Base-by-base conservation (phyloP, 305 asterid genomes). In the Striga hermonthica region DNA sequence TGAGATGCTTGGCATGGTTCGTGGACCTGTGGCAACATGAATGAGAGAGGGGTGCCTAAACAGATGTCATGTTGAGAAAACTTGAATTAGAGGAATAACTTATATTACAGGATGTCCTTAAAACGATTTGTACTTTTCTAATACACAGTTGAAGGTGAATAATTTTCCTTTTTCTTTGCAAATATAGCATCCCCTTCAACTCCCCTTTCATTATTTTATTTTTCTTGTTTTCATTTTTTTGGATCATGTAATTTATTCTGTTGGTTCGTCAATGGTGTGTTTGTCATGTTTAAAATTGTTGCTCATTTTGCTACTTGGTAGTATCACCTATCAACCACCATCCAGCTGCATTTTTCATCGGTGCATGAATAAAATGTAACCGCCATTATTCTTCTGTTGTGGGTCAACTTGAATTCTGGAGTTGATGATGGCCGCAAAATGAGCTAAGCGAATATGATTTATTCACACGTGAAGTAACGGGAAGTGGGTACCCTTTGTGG, bases 41-140 rank as follows among this genome's bases (percentile, higher is more conserved):
- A 9, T 22, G 31, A 22, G 31, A 22, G 22, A 4, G 13, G 13
- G 12, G 9, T 39, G 35, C 8, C 9, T 22, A 5, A 15, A 40
- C 7, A 49, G 35, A 65, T 16, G 59, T 22, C 14, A 49, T 54
- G 31, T 41, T 39, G 58, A 36, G 47, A 31, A n/a, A 13, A 49
- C 38, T 28, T 50, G 67, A 57, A 12, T 44, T 34, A 45, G 54
- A 38, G 13, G n/a, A 9, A 50, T 50, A 50, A 50, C 57, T 54
- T 55, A 41, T 22, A 60, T 60, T 57, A 55, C 41, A 53, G 59
- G 45, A 60, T 72, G 11, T 50, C 49, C 43, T 49, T 13, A 11
- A 11, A 34, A 66, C 56, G 50, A 40, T 54, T 8, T 67, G 57
- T 67, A 55, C 48, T 55, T 55, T 67, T 45, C 64, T 53, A 60